These are phyloP conservation scores for Cladophialophora yegresii DNA, from an alignment of 2,329 filamentous ascomycete genomes.

Conservation along the genomic window DNA sequence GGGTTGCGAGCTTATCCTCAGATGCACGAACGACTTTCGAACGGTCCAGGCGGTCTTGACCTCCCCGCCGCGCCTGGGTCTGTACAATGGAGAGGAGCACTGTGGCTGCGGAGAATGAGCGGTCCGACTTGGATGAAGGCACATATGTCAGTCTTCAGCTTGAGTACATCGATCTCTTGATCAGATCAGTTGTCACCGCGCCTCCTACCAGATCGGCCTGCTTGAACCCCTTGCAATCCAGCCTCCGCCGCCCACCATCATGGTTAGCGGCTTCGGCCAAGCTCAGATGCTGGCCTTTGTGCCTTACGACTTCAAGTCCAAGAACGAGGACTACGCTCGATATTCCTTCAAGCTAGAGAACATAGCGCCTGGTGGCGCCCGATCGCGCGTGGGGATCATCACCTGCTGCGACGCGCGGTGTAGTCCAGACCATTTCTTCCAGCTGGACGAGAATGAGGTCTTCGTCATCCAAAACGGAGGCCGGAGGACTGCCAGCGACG, in stretches of 20 bases:
- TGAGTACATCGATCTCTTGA: neutral
- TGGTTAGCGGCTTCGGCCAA: conserved; percentile 17
- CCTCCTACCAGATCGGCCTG: neutral
- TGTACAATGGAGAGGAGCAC: neutral
- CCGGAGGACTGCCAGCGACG: conserved; percentile 12
- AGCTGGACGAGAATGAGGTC: conserved; percentile 11
- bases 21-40: neutral
- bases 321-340: conserved; percentile 12
- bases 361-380: conserved; percentile 45
- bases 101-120: neutral
- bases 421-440: conserved; percentile 19
- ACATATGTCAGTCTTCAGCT: neutral
- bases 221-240: neutral
- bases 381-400: conserved; percentile 31
- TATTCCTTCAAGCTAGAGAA: conserved; percentile 6
- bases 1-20: neutral
- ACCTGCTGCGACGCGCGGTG: conserved; percentile 20
- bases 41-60: neutral
- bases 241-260: conserved; percentile 3
- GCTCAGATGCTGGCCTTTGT: neutral
- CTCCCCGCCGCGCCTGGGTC: neutral
- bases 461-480: conserved; percentile 20
- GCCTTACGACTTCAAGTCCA: conserved; percentile 18
- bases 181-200: neutral
- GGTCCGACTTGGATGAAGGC: neutral